Conservation (phyloP, 2,329 filamentous ascomycete species). For the Beauveria sp. region DNA sequence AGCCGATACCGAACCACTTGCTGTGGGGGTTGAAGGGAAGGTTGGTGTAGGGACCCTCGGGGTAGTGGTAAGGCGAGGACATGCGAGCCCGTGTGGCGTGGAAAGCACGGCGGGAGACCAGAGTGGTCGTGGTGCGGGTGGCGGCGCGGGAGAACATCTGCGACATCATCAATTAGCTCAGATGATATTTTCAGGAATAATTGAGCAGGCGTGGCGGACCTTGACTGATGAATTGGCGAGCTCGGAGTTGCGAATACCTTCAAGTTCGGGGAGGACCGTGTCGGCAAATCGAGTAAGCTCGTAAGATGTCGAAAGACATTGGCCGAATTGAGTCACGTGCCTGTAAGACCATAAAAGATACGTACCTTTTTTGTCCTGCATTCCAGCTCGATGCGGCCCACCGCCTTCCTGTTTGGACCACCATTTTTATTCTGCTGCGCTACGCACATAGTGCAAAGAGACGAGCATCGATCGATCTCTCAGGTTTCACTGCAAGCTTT, state of each 20-base stretch:
- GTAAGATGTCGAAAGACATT: slow-evolving; percentile 7
- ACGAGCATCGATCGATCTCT: neutral
- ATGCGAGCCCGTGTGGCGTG: slow-evolving; percentile 80
- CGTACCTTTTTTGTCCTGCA: slow-evolving; percentile 1
- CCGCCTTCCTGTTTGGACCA: slow-evolving; percentile 8
- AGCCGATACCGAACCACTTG: slow-evolving; percentile 74
- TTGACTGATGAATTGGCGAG: slow-evolving; percentile 10
- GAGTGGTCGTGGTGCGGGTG: slow-evolving; percentile 55
- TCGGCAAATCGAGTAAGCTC: slow-evolving; percentile 8
- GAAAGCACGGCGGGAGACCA: slow-evolving; percentile 87
- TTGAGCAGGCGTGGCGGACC: slow-evolving; percentile 2
- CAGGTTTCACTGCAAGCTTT: slow-evolving; percentile 1
- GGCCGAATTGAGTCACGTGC: slow-evolving; percentile 5
- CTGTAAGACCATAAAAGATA: slow-evolving; percentile 4
- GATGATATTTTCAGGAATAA: neutral
- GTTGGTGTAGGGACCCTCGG: slow-evolving; percentile 90
- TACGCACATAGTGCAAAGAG: neutral
- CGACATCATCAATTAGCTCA: slow-evolving; percentile 32
- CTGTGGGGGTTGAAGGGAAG: slow-evolving; percentile 94
- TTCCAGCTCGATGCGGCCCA: neutral
- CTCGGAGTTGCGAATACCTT: slow-evolving; percentile 4
- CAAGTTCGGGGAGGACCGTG: slow-evolving; percentile 7
- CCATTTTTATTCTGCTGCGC: slow-evolving; percentile 11
- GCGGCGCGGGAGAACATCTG: slow-evolving; percentile 79
- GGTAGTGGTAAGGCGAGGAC: slow-evolving; percentile 93